These are phyloP conservation scores for Reutealis trisperma DNA, from an alignment of 345 rosid species.

Conservation along the genomic window DNA sequence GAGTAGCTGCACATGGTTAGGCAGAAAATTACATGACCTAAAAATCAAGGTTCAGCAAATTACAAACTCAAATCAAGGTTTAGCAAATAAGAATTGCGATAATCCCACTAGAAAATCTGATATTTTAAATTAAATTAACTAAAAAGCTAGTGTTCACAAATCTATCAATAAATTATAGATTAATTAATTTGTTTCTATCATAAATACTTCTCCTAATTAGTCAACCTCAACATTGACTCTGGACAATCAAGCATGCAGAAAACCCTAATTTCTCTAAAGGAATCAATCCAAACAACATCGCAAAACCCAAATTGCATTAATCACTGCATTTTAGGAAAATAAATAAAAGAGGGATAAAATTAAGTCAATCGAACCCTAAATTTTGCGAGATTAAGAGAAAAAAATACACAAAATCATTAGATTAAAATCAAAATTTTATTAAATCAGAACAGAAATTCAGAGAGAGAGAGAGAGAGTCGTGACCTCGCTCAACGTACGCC, in stretches of 20 bases:
- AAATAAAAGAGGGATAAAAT: neutral
- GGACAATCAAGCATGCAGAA: neutral
- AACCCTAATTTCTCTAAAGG: neutral
- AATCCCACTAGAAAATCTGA: neutral
- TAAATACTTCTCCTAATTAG: neutral
- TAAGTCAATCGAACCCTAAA: neutral
- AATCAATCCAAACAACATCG: neutral
- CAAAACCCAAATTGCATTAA: neutral
- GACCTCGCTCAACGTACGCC: conserved; percentile 34
- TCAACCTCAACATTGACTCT: conserved; percentile 2
- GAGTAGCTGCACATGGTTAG: neutral
- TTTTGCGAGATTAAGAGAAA: neutral
- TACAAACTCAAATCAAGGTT: neutral
- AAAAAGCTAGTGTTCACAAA: too few species aligned
- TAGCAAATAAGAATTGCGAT: neutral
- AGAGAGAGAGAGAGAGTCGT: too few species aligned
- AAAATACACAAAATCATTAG: neutral
- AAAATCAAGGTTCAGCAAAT: neutral
- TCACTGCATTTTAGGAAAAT: neutral
- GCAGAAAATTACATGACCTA: neutral
- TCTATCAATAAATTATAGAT: neutral
- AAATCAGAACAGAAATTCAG: neutral
- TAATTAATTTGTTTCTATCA: neutral
- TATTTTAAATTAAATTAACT: too few species aligned
- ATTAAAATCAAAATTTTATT: neutral